Evolutionary conservation across 257 asterid species (phyloP).

Genomic region (Solanum etuberosum): DNA sequence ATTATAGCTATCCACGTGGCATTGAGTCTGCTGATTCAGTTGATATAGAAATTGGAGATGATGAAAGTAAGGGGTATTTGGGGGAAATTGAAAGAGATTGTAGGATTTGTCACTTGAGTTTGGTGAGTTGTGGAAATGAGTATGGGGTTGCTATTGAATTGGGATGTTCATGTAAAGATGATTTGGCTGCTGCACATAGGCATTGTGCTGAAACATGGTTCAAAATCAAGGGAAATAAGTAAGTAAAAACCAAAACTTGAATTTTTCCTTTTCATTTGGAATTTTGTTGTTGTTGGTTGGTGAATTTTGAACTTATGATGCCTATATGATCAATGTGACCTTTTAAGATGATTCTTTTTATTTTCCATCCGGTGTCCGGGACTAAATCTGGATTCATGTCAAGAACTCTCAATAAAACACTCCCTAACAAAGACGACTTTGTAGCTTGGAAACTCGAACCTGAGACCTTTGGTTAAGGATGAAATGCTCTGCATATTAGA

Average conservation of each 20-base stretch:
- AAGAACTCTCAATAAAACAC: too few relatives aligned
- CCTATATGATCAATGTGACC: background rate
- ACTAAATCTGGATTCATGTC: background rate
- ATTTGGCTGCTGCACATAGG: conserved; percentile 78
- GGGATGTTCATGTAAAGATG: conserved; percentile 85
- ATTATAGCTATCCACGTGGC: background rate
- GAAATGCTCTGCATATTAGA: background rate
- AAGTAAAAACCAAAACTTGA: conserved; percentile 7
- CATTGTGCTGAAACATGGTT: conserved; percentile 94
- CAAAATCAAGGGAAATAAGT: conserved; percentile 90
- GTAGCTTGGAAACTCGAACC: background rate
- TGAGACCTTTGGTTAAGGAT: too few relatives aligned
- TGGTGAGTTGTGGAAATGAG: conserved; percentile 40
- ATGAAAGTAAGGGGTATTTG: conserved; percentile 23
- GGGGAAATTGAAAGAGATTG: conserved; percentile 47
- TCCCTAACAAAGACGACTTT: background rate
- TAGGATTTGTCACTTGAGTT: conserved; percentile 74
- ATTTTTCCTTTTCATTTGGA: background rate
- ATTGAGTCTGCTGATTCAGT: conserved; percentile 26
- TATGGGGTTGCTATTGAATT: conserved; percentile 60
- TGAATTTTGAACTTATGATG: background rate
- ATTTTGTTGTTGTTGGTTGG: background rate
- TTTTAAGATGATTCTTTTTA: background rate
- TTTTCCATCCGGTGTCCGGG: background rate
- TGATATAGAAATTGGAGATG: conserved; percentile 25